Evolutionary conservation across 805 yeast species (phyloP), one percentile per base, ranked within the genome.

Genomic region (Debaryomyces castellii): DNA sequence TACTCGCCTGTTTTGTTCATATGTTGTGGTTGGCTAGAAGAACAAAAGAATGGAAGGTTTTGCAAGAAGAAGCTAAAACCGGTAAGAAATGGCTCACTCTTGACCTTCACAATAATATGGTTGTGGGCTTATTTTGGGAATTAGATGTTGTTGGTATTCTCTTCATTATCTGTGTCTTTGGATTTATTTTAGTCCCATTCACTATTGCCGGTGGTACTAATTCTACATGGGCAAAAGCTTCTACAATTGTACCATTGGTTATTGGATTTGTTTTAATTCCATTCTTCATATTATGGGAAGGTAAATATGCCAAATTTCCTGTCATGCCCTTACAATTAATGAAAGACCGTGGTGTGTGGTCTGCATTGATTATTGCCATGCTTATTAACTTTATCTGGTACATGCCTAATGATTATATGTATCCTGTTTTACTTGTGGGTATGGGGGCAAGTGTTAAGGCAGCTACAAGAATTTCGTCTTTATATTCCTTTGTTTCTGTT

Each of bases 321-420:
- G 59, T 87, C 36, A 63, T 80, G 16, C 92, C 94, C 16, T 68
- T 70, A 51, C 62, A 69, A 11, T 69, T 84, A 50, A 59, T 87
- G 57, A 79, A 71, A 47, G 87, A 87, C 62, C 78, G 89, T 53
- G 87, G 86, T 50, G 83, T 86, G 25, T 83, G 88, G 85, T 69
- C 88, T 11, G 86, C 91, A n/a, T 57, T 84, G 47, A 57, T 71
- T 24, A 74, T 85, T 50, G 84, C 80, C 2, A 63, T 83, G 46
- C 64, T 85, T 50, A 70, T 83, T 48, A 78, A 83, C 64, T 76
- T 82, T 57, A 69, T 82, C 44, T 84, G 78, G 77, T 77, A 81
- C 62, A 78, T 85, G 84, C 89, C 85, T 42, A 80, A 81, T 49
- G 87, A 82, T 54, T 87, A 76, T 62, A 61, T 87, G 62, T 85